Evolutionary conservation across 345 rosid species (phyloP), one percentile per base, ranked within the genome.

Genomic region (Gynandropsis gynandra): DNA sequence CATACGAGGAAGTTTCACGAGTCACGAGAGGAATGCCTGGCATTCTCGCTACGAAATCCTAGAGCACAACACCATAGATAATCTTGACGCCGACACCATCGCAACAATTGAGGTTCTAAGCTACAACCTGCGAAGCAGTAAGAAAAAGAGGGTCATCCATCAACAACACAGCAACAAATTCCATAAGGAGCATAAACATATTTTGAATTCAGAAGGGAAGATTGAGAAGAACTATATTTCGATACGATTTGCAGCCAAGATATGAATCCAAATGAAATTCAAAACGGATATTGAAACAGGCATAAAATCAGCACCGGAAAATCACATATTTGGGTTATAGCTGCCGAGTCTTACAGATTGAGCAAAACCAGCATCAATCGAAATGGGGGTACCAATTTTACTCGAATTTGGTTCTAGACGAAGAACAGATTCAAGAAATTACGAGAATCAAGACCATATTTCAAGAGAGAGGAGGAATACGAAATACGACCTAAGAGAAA

Each of bases 21-120:
- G 79, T 65, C 42, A 76, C 78, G 59, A 88, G 70, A 71, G 92
- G 92, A 64, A 88, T 82, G 80, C 97, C 89, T 68, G 92, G 97
- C 97, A 88, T 88, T 77, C 75, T 73, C 72, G 62, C 61, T 65
- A 76, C 43, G 54, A 50, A 49, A 51, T 40, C 56, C 59, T 67
- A 38, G 44, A 50, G 45, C 39, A 54, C 21, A 66, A 51, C 58
- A 63, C 41, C 89, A 74, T 64, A 47, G 69, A 74, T 71, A 27
- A 10, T 21, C 38, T 52, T 60, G 61, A 8, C 46, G 38, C 44
- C 8, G 32, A 43, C 51, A 42, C 61, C 65, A 66, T 45, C 57
- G 47, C 50, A 63, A 5, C 29, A 17, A 4, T 1, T 35, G 31
- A 53, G 11, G 7, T 18, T 57, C 36, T 49, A 55, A 56, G 16